Evolutionary conservation across 23 red algal species (phyloP), one percentile per base, ranked within the genome.

Genomic region (Cyanidioschyzon merolae): DNA sequence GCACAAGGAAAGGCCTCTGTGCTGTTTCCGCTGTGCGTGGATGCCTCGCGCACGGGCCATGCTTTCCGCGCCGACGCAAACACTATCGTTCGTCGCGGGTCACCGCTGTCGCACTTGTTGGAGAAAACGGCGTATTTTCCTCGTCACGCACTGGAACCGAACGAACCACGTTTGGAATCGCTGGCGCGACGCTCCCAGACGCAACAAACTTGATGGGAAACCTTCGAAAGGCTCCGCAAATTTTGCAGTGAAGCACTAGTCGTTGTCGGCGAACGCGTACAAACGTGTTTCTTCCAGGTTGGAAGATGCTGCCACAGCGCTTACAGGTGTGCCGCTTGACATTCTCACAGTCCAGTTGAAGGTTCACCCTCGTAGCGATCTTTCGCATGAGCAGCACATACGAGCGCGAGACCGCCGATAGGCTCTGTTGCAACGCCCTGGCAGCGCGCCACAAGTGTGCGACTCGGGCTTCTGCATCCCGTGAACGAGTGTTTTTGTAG

Each of bases 171-270:
- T n/a, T n/a, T n/a, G n/a, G n/a, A n/a, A n/a, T n/a, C n/a, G n/a
- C n/a, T n/a, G 45, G 45, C 45, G 12, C 45, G 45, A 54, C 45
- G 45, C 12, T 54, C 21, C 21, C 45, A 21, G 21, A 54, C 45
- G 45, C 45, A 54, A 21, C n/a, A n/a, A 12, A 57, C 50, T 57
- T 12, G 24, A 24, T 24, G 7, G 63, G 63, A 71, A 71, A 71
- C 7, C 63, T 7, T 32, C 63, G 63, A 32, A 71, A 71, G 30
- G 12, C 3, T 3, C 63, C 63, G 63, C 63, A 71, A 71, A 15
- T 35, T 25, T 71, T 71, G 63, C 63, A 71, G 63, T 71, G 63
- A 7, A 71, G n/a, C 12, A 71, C 30, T 7, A 71, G 21, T 27
- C 2, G 21, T 25, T 27, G 2, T 27, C 29, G 29, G 29, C 63